Base-by-base conservation (phyloP, 2,329 filamentous ascomycete genomes). In the Thielaviopsis ethacetica region DNA sequence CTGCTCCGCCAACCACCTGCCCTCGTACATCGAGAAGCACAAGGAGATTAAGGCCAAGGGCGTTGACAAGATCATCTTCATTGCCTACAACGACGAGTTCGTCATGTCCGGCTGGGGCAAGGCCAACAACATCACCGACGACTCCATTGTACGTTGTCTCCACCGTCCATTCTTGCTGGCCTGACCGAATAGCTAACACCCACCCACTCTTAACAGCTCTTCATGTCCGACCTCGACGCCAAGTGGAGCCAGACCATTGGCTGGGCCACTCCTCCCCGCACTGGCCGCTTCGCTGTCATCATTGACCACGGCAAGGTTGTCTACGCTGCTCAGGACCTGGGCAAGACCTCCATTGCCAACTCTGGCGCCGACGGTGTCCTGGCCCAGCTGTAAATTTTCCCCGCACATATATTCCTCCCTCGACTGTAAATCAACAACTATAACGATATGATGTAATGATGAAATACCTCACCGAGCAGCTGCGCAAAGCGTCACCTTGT, bases 41-140 rank as follows among this genome's bases (percentile, higher is more conserved):
- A 75, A 80, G 57, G 76, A 84, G 68, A 77, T 94, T 71, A 84
- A 83, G 75, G 75, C 75, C 68, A 91, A 91, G 79, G 88, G 87
- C 66, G 86, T 94, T 65, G 89, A 95, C 72, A 72, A 85, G 63
- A 81, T 95, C 67, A 80, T 88, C 65, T 82, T 93, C 68, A 84
- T 94, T 67, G 86, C 88, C 62, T 85, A 76, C 76, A 95, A 95
- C 73, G 90, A 95, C 73, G 76, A 84, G 63, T 94, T 78, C 69
- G 89, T 95, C 71, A 91, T 91, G 87, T 84, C 82, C 66, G 88
- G 86, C 58, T 93, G 88, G 88, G 85, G 83, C 73, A 95, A 95
- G 80, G 88, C 89, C 68, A 91, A 94, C 73, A 78, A 78, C 57
- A 77, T 91, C 68, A 84, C 80, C 68, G 82, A 83, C 63, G 84